Evolutionary conservation across 352 stramenopile species (phyloP).

Genomic region (Pythium sukuiense): DNA sequence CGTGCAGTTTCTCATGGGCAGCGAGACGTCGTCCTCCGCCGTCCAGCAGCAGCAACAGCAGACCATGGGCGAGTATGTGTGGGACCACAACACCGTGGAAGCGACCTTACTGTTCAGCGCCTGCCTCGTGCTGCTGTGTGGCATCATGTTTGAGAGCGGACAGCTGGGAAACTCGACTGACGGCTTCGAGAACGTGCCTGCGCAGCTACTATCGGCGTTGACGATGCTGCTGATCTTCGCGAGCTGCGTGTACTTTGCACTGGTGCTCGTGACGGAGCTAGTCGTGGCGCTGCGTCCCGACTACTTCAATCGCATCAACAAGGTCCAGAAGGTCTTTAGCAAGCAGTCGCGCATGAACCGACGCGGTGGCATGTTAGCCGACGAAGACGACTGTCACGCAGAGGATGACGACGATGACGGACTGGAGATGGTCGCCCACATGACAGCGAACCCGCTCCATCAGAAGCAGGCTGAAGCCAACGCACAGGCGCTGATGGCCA

Average conservation of each 20-base stretch:
- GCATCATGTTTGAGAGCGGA: slow-evolving; percentile 70
- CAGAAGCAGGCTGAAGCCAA: slow-evolving; percentile 47
- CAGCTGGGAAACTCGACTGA: slow-evolving; percentile 43
- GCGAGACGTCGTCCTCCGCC: neutral
- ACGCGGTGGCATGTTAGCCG: slow-evolving; percentile 4
- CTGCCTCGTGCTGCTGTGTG: slow-evolving; percentile 59
- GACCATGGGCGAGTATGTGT: slow-evolving; percentile 57
- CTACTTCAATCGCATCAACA: slow-evolving; percentile 61
- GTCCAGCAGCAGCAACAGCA: slow-evolving; percentile 32
- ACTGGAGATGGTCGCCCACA: slow-evolving; percentile 66
- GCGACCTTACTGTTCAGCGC: slow-evolving; percentile 69
- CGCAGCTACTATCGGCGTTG: slow-evolving; percentile 46
- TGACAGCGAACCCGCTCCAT: slow-evolving; percentile 63
- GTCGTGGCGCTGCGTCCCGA: slow-evolving; percentile 61
- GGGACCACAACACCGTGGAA: slow-evolving; percentile 83
- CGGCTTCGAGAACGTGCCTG: slow-evolving; percentile 45
- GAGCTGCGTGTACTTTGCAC: slow-evolving; percentile 60
- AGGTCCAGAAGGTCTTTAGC: slow-evolving; percentile 63
- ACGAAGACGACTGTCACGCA: slow-evolving; percentile 18
- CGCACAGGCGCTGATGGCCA: slow-evolving; percentile 33
- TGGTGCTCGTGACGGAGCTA: slow-evolving; percentile 65
- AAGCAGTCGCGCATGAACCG: slow-evolving; percentile 32
- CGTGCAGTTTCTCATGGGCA: slow-evolving; percentile 25
- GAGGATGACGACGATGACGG: slow-evolving; percentile 50
- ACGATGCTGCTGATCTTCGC: slow-evolving; percentile 57